phyloP scores from a whole-genome alignment of 345 rosid species.

The Rubroshorea leprosula region DNA sequence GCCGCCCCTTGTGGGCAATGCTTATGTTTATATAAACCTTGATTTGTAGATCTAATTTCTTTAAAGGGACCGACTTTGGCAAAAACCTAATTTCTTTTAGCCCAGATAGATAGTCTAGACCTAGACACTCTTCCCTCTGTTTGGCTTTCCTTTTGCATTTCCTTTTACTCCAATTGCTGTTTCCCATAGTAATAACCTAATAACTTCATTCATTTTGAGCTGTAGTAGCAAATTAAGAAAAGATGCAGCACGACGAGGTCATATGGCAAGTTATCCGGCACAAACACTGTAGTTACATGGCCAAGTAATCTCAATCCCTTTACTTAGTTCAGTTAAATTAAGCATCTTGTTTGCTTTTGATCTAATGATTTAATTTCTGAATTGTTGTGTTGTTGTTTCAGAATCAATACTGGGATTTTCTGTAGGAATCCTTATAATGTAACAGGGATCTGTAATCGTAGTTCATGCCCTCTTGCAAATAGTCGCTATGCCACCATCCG shows the following conservation, averaged over 20 bases:
- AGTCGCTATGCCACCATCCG: constrained; percentile 95
- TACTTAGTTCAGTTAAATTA: not conserved
- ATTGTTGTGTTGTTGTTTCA: constrained; percentile 22
- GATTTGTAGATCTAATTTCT: no score
- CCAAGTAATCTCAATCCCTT: constrained; percentile 43
- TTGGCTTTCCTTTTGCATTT: no score
- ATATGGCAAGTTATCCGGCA: constrained; percentile 97
- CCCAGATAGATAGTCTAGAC: no score
- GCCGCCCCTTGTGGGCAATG: no score
- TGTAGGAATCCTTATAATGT: constrained; percentile 95
- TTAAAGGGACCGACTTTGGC: no score
- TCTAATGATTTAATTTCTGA: not conserved
- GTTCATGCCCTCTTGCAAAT: constrained; percentile 96
- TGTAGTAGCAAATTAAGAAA: not conserved
- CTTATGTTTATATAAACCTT: no score
- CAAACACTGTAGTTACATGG: constrained; percentile 95
- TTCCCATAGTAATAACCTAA: no score
- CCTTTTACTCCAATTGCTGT: no score
- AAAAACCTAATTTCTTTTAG: no score
- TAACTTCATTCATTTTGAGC: no score
- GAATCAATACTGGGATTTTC: constrained; percentile 80
- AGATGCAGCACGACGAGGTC: constrained; percentile 95
- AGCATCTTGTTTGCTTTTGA: not conserved
- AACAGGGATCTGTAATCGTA: constrained; percentile 86
- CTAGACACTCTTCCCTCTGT: no score